Percentiles rank a stretch among this genome's conserved stretches.
phyloP scores from a whole-genome alignment of 2,329 filamentous ascomycete genomes.

The Nothophaeocryptopus gaeumannii region DNA sequence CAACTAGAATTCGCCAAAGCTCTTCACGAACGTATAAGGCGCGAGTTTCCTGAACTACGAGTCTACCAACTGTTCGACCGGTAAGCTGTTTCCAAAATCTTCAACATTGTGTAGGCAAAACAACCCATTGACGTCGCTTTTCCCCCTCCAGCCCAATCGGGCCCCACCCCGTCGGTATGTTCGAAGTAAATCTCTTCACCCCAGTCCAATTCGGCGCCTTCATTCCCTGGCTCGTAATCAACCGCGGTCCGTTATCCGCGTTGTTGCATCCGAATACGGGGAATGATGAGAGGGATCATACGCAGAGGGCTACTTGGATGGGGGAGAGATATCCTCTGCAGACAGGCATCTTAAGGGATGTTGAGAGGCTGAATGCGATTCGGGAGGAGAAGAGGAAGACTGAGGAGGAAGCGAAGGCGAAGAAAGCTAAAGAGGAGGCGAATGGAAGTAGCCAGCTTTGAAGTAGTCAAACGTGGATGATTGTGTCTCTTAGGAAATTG shows the following conservation, averaged over 20 bases:
- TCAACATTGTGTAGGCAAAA: too few relatives aligned
- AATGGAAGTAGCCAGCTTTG: too few relatives aligned
- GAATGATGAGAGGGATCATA: conserved; percentile 62
- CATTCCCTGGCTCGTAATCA: conserved; percentile 77
- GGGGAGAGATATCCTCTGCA: conserved; percentile 65
- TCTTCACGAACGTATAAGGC: conserved; percentile 73
- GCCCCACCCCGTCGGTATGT: conserved; percentile 82
- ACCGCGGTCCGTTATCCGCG: conserved; percentile 74
- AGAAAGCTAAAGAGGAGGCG: conserved; percentile 1
- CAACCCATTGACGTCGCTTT: too few relatives aligned
- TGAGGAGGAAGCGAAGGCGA: conserved; percentile 7
- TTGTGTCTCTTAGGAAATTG: too few relatives aligned
- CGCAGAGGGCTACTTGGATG: conserved; percentile 68
- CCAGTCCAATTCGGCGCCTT: conserved; percentile 86
- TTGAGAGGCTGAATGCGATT: conserved; percentile 10
- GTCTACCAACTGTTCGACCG: conserved; percentile 75
- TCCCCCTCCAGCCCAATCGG: conserved; percentile 58
- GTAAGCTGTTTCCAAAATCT: too few relatives aligned
- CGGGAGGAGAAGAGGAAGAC: conserved; percentile 4
- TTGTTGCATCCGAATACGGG: conserved; percentile 80
- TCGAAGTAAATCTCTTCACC: conserved; percentile 85
- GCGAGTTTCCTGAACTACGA: conserved; percentile 81
- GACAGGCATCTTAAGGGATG: conserved; percentile 48
- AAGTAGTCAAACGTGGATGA: too few relatives aligned
- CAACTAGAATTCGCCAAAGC: conserved; percentile 67